These are phyloP conservation scores for Fusarium sp. DNA, from an alignment of 2,329 filamentous ascomycete species.

Conservation along the genomic window DNA sequence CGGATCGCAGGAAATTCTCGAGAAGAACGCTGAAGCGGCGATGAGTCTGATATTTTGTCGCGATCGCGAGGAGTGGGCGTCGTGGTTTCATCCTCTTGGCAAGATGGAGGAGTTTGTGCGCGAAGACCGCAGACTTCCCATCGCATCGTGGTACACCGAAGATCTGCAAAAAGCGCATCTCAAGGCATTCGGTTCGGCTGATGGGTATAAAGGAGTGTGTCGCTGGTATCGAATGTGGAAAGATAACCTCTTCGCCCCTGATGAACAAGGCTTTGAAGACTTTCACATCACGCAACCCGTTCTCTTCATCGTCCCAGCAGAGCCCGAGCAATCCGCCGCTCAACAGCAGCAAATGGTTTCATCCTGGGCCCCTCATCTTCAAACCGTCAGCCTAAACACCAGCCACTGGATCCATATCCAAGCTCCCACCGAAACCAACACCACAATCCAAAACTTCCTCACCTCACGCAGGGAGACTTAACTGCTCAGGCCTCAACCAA, in stretches of 20 bases:
- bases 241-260: conserved; percentile 41
- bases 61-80: conserved; percentile 38
- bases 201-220: conserved; percentile 46
- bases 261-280: conserved; percentile 39
- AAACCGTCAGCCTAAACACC: conserved; percentile 47
- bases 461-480: neutral
- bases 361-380: conserved; percentile 48
- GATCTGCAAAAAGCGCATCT: conserved; percentile 41
- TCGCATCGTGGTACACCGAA: conserved; percentile 43
- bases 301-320: conserved; percentile 39
- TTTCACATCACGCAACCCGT: conserved; percentile 31
- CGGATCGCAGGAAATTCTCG: conserved; percentile 30
- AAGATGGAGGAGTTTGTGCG: conserved; percentile 46
- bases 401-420: conserved; percentile 52
- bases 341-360: conserved; percentile 45
- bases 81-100: conserved; percentile 43
- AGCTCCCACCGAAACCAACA: conserved; percentile 36
- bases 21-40: conserved; percentile 37
- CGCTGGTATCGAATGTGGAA: conserved; percentile 48
- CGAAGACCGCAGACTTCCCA: conserved; percentile 26
- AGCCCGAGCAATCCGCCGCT: conserved; percentile 10
- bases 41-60: conserved; percentile 47
- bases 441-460: conserved; percentile 37
- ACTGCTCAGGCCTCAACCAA: conserved; percentile 51
- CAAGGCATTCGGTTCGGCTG: conserved; percentile 29